Base-by-base conservation (phyloP, 345 rosid genomes). In the Punica granatum region DNA sequence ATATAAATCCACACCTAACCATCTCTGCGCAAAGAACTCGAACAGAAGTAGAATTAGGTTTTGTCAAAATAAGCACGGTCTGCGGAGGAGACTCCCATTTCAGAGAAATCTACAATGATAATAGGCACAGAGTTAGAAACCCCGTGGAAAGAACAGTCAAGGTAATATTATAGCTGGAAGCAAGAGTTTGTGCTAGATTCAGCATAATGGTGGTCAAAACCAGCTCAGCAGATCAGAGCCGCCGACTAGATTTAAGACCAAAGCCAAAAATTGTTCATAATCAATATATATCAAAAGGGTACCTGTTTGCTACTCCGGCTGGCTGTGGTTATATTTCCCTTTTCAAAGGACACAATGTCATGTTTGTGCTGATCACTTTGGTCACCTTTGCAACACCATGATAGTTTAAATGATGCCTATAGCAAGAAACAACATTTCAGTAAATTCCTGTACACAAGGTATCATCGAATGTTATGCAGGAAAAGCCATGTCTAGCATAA, bases 341-440 rank as follows among this genome's bases (percentile, higher is more conserved):
- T 86, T 76, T 90, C 99, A 82, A 95, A 95, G 42, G 96, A 95
- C 70, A 95, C 99, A 46, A 95, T 81, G 53, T 92, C 98, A 67
- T 88, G 96, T 61, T 92, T 95, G 86, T 88, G 93, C 78, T 88
- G 98, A 77, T 95, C 96, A 71, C 87, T 84, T 69, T 72, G 72
- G 41, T 88, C 89, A 42, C 97, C 97, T 68, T 88, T 90, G 81
- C 92, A 90, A 48, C 92, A 77, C 99, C 99, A 95, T 64, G 96
- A 81, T 66, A 95, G 99, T 70, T 95, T 95, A 75, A 95, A 95
- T 28, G 98, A 87, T 73, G 99, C 99, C 99, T 95, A 83, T 70
- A 48, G 15, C 79, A 73, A 31, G 63, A 74, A 65, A 79, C 26
- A 66, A 30, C 71, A 64, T 39, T 69, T 51, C 44, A 48, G 32